Evolutionary conservation across 2,329 filamentous ascomycete genomes (phyloP).

Genomic region (Chaetomium olivaceum): DNA sequence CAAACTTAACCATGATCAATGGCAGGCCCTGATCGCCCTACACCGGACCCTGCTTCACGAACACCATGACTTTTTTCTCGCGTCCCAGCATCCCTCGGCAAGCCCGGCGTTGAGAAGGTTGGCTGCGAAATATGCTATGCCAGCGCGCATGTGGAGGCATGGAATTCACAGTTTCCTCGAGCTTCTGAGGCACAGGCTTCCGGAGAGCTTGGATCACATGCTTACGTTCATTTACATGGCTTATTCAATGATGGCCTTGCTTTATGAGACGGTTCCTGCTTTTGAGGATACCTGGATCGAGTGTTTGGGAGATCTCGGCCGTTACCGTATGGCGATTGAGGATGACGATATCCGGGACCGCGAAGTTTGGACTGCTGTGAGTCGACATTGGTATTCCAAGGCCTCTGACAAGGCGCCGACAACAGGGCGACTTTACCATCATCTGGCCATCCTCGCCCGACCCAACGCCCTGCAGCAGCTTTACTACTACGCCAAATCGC

Average conservation of each 20-base stretch:
- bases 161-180: constrained; percentile 87
- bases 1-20: constrained; percentile 66
- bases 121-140: constrained; percentile 84
- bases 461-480: constrained; percentile 71
- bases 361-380: constrained; percentile 80
- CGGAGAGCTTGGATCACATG: constrained; percentile 83
- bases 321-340: constrained; percentile 87
- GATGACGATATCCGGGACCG: constrained; percentile 73
- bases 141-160: constrained; percentile 89
- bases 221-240: constrained; percentile 84
- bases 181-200: constrained; percentile 70
- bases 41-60: constrained; percentile 81
- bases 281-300: constrained; percentile 94
- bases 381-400: constrained; percentile 80
- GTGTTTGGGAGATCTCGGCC: constrained; percentile 80
- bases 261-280: constrained; percentile 79
- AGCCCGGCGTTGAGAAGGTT: constrained; percentile 66
- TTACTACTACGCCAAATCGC: constrained; percentile 69
- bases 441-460: constrained; percentile 76
- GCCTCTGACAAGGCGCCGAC: constrained; percentile 75
- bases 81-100: constrained; percentile 81
- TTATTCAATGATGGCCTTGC: constrained; percentile 84
- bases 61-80: constrained; percentile 83
- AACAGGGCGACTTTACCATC: constrained; percentile 81
- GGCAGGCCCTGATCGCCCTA: constrained; percentile 78